Percentiles rank a stretch among this genome's conserved stretches.
These are phyloP conservation scores for Camellia oleifera DNA, from an alignment of 179 eudicot species.

Conservation along the genomic window DNA sequence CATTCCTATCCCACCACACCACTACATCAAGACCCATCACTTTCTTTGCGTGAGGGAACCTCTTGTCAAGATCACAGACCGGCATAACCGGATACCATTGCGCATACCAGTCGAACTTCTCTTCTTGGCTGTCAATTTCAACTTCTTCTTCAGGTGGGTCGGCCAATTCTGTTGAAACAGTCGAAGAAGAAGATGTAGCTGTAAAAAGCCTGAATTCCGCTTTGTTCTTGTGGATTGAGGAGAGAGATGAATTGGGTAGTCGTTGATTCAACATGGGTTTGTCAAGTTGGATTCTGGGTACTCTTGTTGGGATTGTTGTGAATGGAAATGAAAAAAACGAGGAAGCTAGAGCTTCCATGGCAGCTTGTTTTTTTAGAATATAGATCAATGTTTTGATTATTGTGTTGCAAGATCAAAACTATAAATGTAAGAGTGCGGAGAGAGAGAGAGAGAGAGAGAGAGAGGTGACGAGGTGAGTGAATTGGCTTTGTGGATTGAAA, in stretches of 20 bases:
- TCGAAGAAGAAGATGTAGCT: constrained; percentile 33
- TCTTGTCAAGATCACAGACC: constrained; percentile 70
- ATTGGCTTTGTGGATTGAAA: no score
- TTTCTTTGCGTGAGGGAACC: constrained; percentile 60
- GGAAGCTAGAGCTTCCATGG: constrained; percentile 37
- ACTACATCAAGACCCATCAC: constrained; percentile 70
- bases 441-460: no score
- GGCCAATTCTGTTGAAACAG: constrained; percentile 23
- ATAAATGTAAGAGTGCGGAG: no score
- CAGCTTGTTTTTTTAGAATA: neutral
- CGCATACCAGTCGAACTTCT: constrained; percentile 70
- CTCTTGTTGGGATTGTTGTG: constrained; percentile 11
- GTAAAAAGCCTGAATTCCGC: constrained; percentile 28
- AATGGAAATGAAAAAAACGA: constrained; percentile 9
- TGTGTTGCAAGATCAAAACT: neutral
- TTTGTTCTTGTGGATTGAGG: constrained; percentile 12
- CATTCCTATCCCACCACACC: constrained; percentile 79
- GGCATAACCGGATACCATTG: constrained; percentile 81
- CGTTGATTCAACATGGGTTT: constrained; percentile 20
- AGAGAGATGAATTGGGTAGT: constrained; percentile 13
- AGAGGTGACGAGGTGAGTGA: no score
- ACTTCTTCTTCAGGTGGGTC: constrained; percentile 25
- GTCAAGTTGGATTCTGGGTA: constrained; percentile 7
- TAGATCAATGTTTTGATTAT: neutral
- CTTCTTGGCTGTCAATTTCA: constrained; percentile 11